These are phyloP conservation scores for Fraxinus angustifolia DNA, from an alignment of 305 asterid species.

Conservation along the genomic window DNA sequence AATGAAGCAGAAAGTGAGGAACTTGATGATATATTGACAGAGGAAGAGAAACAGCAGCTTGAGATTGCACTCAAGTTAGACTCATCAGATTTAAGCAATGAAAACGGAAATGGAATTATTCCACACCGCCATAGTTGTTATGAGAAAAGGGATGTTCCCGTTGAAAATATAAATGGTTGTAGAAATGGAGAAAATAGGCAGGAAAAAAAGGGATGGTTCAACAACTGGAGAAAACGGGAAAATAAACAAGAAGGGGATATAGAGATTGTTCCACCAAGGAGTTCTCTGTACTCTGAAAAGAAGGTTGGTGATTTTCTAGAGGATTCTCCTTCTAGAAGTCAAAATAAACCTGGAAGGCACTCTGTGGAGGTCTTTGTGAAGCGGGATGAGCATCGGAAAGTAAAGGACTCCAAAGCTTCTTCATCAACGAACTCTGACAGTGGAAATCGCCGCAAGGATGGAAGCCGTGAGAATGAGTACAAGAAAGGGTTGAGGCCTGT, in stretches of 20 bases:
- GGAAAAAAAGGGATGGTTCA: conserved; percentile 86
- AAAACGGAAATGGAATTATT: conserved; percentile 53
- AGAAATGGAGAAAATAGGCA: conserved; percentile 45
- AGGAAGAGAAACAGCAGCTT: conserved; percentile 84
- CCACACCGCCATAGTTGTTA: conserved; percentile 82
- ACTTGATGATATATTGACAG: conserved; percentile 73
- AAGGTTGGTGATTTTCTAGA: conserved; percentile 65
- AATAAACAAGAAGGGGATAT: conserved; percentile 54
- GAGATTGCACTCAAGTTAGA: conserved; percentile 87
- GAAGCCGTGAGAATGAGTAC: conserved; percentile 69
- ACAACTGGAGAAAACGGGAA: conserved; percentile 81
- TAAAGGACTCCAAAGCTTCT: conserved; percentile 57
- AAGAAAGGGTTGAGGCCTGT: conserved; percentile 96
- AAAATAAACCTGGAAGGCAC: conserved; percentile 61
- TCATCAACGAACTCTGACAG: conserved; percentile 48
- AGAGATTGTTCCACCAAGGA: conserved; percentile 63
- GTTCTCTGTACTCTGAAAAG: conserved; percentile 60
- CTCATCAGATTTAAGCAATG: conserved; percentile 48
- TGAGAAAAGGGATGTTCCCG: conserved; percentile 69
- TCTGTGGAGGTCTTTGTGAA: conserved; percentile 70
- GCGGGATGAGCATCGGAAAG: conserved; percentile 67
- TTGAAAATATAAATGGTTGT: conserved; percentile 54
- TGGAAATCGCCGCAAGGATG: conserved; percentile 65
- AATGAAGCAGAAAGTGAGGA: conserved; percentile 71
- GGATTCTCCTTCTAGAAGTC: conserved; percentile 52